phyloP scores from a whole-genome alignment of 306 rosid species.

The Coriaria nepalensis region DNA sequence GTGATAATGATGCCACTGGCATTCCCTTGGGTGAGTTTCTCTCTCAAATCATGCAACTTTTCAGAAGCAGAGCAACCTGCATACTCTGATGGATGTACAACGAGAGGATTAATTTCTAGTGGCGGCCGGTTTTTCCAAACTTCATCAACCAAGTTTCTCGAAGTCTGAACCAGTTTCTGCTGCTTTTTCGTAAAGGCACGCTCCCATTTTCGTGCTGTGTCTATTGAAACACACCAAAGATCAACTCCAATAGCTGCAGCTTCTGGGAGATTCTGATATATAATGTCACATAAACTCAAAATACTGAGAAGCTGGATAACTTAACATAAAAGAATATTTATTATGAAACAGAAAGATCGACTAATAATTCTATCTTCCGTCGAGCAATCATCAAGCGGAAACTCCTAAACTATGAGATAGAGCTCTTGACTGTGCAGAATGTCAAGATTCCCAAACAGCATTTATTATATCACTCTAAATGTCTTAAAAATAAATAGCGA shows the following conservation, averaged over 20 bases:
- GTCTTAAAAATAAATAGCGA: too few relatives aligned
- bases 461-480: too few relatives aligned
- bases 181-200: constrained; percentile 45
- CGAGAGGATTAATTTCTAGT: constrained; percentile 40
- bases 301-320: too few relatives aligned
- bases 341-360: too few relatives aligned
- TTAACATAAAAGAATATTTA: neutral
- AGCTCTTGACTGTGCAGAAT: too few relatives aligned
- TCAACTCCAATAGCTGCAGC: constrained; percentile 75
- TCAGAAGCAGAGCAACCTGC: constrained; percentile 72
- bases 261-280: constrained; percentile 49
- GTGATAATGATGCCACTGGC: constrained; percentile 60
- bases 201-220: constrained; percentile 78
- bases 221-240: constrained; percentile 87
- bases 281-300: too few relatives aligned
- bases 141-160: constrained; percentile 81
- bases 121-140: constrained; percentile 73
- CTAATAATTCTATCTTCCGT: too few relatives aligned
- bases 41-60: constrained; percentile 66
- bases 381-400: too few relatives aligned
- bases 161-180: constrained; percentile 75
- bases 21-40: constrained; percentile 41
- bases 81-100: constrained; percentile 52
- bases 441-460: too few relatives aligned
- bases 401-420: too few relatives aligned